Evolutionary conservation across 352 stramenopile species (phyloP).

Genomic region (Phytophthora parvispora): DNA sequence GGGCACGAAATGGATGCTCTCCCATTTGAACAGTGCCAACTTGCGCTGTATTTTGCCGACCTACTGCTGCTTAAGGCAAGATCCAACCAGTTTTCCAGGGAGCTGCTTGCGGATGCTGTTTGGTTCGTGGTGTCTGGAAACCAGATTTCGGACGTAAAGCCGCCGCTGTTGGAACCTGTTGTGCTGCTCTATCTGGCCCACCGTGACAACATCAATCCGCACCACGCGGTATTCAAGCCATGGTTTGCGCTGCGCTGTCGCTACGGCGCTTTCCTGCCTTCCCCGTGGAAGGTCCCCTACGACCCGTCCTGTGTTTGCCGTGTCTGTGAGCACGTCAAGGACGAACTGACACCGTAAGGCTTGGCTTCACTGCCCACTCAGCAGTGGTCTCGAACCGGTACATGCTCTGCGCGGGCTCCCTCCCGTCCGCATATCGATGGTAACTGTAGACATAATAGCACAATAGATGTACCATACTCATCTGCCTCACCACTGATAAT

Average conservation of each 20-base stretch:
- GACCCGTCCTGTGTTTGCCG: constrained; percentile 62
- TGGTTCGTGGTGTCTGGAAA: constrained; percentile 65
- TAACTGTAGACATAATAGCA: constrained; percentile 10
- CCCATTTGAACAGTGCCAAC: constrained; percentile 41
- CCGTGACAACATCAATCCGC: constrained; percentile 76
- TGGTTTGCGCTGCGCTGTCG: constrained; percentile 79
- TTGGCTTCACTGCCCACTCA: constrained; percentile 2
- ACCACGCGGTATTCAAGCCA: constrained; percentile 52
- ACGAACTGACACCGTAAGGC: constrained; percentile 25
- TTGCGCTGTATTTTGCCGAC: constrained; percentile 72
- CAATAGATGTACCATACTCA: constrained; percentile 38
- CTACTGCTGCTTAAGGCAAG: constrained; percentile 60
- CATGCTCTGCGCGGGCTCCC: no score
- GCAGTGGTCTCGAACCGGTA: no score
- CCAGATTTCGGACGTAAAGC: constrained; percentile 56
- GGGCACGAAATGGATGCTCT: constrained; percentile 12
- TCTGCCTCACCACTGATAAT: no score
- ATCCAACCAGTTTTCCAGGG: constrained; percentile 50
- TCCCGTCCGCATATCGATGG: no score
- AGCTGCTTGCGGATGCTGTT: constrained; percentile 65
- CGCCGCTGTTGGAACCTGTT: constrained; percentile 58
- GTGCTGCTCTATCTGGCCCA: constrained; percentile 73
- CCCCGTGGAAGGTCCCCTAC: constrained; percentile 70
- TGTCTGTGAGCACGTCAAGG: constrained; percentile 62
- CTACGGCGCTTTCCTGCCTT: constrained; percentile 53